Evolutionary conservation across 176 grass and related monocot species (phyloP), one percentile per base, ranked within the genome.

Genomic region (Chloris gayana): DNA sequence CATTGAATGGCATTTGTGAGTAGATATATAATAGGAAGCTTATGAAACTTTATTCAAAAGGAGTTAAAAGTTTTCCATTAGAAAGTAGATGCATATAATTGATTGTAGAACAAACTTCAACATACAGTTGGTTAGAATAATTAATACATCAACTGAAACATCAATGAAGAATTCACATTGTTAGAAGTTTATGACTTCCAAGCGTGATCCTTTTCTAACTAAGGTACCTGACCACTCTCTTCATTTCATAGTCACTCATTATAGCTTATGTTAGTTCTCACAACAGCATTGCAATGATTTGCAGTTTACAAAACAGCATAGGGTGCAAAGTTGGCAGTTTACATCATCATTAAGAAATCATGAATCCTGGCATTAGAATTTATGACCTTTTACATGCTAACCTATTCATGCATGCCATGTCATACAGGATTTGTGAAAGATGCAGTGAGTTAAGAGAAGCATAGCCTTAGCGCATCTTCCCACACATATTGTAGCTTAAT

Each of bases 141-240:
- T 79, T 30, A 79, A 63, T 21, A 82, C 38, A 72, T 45, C 53
- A 22, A 46, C 71, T 0, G 3, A 79, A 79, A 80, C 56, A 82
- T 64, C 27, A 64, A 32, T 47, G 6, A 62, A 69, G 7, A 71
- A 44, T 53, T 32, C 53, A 42, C 35, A 9, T 45, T 72, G 26
- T 19, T 42, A 45, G 79, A 78, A 25, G 41, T 73, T 65, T 65
- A 42, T 3, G 18, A 26, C 31, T 79, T 65, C n/a, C 8, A 47
- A 35, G 72, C 12, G 57, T 53, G 51, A 17, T 5, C 3, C 0
- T 61, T 84, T 24, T 78, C 47, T 41, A n/a, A 56, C 32, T 60
- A 54, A 83, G 26, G 1, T 29, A 54, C 34, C 18, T 53, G 5
- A 3, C 35, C 35, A 37, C n/a, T 70, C 64, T 63, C 17, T 71